Conservation (phyloP, 805 yeast species). For the Sugiyamaella chiloensis region DNA sequence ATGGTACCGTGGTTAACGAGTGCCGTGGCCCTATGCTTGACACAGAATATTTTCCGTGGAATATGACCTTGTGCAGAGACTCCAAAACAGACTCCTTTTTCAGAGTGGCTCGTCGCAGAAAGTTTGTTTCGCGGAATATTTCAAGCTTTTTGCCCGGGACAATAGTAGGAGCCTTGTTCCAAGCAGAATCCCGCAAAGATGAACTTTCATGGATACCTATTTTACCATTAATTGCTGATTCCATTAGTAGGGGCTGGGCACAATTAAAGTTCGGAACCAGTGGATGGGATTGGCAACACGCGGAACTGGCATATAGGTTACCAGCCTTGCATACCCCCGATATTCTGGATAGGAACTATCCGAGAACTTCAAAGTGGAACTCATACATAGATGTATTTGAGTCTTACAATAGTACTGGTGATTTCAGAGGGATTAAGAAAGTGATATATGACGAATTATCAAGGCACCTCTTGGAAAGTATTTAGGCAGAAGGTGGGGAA, state of each 20-base stretch:
- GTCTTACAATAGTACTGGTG: too few relatives aligned
- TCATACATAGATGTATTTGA: not conserved
- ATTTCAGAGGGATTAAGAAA: too few relatives aligned
- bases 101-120: conserved; percentile 16
- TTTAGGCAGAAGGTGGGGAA: too few relatives aligned
- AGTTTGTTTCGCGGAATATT: conserved; percentile 1
- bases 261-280: conserved; percentile 3
- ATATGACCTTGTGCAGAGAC: conserved; percentile 8
- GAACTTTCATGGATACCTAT: conserved; percentile 3
- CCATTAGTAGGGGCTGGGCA: not conserved
- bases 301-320: conserved; percentile 7
- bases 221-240: conserved; percentile 15
- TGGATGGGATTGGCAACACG: conserved; percentile 3
- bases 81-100: conserved; percentile 2
- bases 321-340: conserved; percentile 21
- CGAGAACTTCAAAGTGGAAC: conserved; percentile 7
- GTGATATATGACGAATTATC: too few relatives aligned
- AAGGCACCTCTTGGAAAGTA: too few relatives aligned
- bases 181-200: not conserved
- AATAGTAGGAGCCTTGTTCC: conserved; percentile 16
- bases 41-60: too few relatives aligned
- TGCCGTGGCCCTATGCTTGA: too few relatives aligned
- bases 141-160: conserved; percentile 13
- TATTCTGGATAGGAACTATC: conserved; percentile 15
- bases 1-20: conserved; percentile 9